These are phyloP conservation scores for Ophiostoma ulmi DNA, from an alignment of 2,329 filamentous ascomycete genomes.

Conservation along the genomic window DNA sequence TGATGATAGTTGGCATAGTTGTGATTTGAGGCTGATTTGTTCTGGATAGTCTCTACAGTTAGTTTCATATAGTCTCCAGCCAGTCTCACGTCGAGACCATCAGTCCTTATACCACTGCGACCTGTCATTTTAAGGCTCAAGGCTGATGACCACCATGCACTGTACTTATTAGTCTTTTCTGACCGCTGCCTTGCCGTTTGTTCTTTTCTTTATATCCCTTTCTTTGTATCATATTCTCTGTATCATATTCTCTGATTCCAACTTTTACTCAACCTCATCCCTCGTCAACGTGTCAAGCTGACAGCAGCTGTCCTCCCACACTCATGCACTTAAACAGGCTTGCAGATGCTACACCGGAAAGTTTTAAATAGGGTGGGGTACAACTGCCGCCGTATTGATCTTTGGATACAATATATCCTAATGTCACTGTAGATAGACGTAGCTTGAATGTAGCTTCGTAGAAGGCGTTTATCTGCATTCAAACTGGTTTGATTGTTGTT, in stretches of 20 bases:
- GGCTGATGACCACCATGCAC: slow-evolving; percentile 1
- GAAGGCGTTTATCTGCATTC: too few relatives aligned
- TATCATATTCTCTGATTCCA: not conserved
- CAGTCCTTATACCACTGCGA: not conserved
- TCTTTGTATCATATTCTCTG: not conserved
- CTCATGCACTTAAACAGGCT: slow-evolving; percentile 4
- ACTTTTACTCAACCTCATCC: not conserved
- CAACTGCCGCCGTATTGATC: not conserved
- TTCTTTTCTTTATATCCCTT: not conserved
- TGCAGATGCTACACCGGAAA: slow-evolving; percentile 5
- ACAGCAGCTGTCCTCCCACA: slow-evolving; percentile 7
- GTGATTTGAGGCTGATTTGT: not conserved
- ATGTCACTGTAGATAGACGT: not conserved
- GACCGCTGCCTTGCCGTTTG: not conserved
- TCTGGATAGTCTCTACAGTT: not conserved
- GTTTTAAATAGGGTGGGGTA: not conserved
- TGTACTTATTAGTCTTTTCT: not conserved
- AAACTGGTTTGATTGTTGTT: too few relatives aligned
- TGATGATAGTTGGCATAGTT: not conserved
- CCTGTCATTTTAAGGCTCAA: not conserved
- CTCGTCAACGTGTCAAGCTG: slow-evolving; percentile 6
- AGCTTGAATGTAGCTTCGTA: too few relatives aligned
- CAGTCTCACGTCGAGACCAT: too few relatives aligned
- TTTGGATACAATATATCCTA: too few relatives aligned
- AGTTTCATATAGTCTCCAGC: not conserved